Evolutionary conservation across 108 stramenopile species (phyloP).

Genomic region (Bacterosira constricta): DNA sequence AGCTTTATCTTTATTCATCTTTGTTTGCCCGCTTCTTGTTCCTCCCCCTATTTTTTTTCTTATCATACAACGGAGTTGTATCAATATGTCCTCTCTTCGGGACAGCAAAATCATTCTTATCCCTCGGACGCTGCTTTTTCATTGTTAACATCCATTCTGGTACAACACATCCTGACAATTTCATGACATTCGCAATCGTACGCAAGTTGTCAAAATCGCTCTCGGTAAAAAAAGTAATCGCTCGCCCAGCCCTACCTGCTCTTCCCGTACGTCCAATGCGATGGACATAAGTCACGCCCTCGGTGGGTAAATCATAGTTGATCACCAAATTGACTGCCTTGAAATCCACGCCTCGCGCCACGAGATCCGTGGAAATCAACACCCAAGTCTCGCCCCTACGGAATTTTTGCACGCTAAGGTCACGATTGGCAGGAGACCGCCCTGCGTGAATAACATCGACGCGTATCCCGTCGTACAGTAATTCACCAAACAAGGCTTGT

Average conservation of each 20-base stretch:
- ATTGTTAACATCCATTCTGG: slow-evolving; percentile 93
- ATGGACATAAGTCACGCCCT: slow-evolving; percentile 94
- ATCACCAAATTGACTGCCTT: slow-evolving; percentile 96
- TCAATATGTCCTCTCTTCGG: slow-evolving; percentile 62
- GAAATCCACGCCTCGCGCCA: slow-evolving; percentile 98
- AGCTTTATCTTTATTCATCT: background rate
- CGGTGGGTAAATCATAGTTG: slow-evolving; percentile 96
- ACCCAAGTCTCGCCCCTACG: slow-evolving; percentile 97
- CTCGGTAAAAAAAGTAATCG: slow-evolving; percentile 97
- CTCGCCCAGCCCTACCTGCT: slow-evolving; percentile 91
- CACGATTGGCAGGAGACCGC: slow-evolving; percentile 84
- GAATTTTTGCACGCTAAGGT: slow-evolving; percentile 90
- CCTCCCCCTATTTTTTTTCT: slow-evolving; percentile 56
- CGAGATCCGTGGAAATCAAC: slow-evolving; percentile 97
- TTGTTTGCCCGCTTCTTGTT: background rate
- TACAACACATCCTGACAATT: slow-evolving; percentile 89
- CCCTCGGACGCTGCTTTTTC: slow-evolving; percentile 37
- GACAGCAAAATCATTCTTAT: slow-evolving; percentile 36
- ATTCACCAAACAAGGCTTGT: slow-evolving; percentile 91
- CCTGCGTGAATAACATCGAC: slow-evolving; percentile 96
- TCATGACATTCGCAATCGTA: slow-evolving; percentile 95
- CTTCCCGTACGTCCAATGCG: slow-evolving; percentile 96
- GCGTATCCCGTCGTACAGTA: slow-evolving; percentile 92
- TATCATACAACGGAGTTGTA: slow-evolving; percentile 80
- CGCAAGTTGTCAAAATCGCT: slow-evolving; percentile 85